A percentile compares a stretch with the other conserved stretches of the same genome.
phyloP scores from a whole-genome alignment of 2,329 filamentous ascomycete species.

The Albophoma yamanashiensis region DNA sequence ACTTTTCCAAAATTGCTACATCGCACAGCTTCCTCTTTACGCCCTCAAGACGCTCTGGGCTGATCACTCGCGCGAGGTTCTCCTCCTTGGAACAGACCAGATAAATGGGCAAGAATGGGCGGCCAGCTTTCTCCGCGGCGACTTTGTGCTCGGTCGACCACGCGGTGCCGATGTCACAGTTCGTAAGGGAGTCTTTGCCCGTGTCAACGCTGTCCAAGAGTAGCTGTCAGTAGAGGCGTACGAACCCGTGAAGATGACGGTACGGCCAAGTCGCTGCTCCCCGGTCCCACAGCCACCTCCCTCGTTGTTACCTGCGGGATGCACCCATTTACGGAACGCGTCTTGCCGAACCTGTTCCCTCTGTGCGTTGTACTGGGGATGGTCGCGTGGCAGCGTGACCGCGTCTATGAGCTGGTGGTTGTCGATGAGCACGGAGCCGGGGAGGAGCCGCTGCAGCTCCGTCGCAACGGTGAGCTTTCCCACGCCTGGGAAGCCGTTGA shows the following conservation, averaged over 20 bases:
- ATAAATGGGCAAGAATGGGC: neutral
- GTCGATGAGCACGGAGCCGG: slow-evolving; percentile 13
- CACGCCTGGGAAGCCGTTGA: slow-evolving; percentile 20
- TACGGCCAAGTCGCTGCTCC: neutral
- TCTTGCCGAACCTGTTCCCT: slow-evolving; percentile 3
- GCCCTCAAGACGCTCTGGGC: neutral
- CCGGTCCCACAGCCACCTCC: neutral
- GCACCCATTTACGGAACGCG: slow-evolving; percentile 1
- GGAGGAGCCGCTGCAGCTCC: slow-evolving; percentile 14
- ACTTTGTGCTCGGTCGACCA: neutral
- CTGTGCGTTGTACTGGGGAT: slow-evolving; percentile 13
- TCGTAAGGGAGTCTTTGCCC: neutral
- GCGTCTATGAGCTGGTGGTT: slow-evolving; percentile 19
- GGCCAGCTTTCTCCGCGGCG: neutral
- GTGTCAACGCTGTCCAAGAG: neutral
- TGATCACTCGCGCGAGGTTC: neutral
- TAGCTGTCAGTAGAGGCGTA: neutral
- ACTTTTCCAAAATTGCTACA: neutral
- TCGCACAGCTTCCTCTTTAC: neutral
- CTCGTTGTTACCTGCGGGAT: neutral
- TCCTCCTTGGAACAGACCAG: neutral
- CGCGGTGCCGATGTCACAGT: neutral
- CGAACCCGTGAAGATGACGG: neutral
- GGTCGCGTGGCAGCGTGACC: slow-evolving; percentile 4
- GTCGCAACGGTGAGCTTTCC: slow-evolving; percentile 19